Percentiles rank a stretch among this genome's conserved stretches.
phyloP scores from a whole-genome alignment of 2,329 filamentous ascomycete species.

The Arthrobotrys sinensis region DNA sequence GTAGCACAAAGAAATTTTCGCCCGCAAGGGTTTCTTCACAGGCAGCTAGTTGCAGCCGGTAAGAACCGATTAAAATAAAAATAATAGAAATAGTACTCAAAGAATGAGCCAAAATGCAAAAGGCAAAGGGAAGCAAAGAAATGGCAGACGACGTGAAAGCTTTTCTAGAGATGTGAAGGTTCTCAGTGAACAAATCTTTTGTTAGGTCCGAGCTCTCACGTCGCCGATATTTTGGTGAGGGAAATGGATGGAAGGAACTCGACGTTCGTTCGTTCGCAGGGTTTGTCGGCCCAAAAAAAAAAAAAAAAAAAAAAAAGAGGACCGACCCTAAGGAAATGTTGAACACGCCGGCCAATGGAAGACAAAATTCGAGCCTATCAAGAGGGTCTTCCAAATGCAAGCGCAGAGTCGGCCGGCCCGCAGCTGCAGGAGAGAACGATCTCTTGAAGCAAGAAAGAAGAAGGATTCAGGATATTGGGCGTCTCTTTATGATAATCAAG shows the following conservation, averaged over 20 bases:
- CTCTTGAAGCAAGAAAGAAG: neutral
- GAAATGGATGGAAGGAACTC: slow-evolving; percentile 35
- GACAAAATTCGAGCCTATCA: neutral
- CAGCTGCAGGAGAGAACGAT: slow-evolving; percentile 6
- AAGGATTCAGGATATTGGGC: neutral
- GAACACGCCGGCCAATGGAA: slow-evolving; percentile 21
- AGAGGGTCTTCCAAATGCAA: slow-evolving; percentile 4
- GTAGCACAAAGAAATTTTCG: slow-evolving; percentile 41
- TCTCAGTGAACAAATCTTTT: neutral
- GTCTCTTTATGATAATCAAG: neutral
- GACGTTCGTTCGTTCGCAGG: neutral
- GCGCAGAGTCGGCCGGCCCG: slow-evolving; percentile 27
- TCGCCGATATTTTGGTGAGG: slow-evolving; percentile 5
- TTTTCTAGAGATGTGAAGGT: slow-evolving; percentile 5
- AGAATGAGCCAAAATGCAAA: neutral
- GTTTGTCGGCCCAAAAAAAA: slow-evolving; percentile 36
- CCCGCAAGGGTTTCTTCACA: neutral
- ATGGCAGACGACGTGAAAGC: neutral
- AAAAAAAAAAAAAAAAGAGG: slow-evolving; percentile 27
- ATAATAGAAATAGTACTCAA: too few species aligned
- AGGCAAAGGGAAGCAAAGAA: neutral
- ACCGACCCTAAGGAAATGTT: neutral
- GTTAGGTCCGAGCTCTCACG: slow-evolving; percentile 8
- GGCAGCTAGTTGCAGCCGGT: neutral
- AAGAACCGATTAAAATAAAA: slow-evolving; percentile 2